Base-by-base conservation (phyloP, 2,329 filamentous ascomycete genomes). In the Sarocladiaceae sp. region DNA sequence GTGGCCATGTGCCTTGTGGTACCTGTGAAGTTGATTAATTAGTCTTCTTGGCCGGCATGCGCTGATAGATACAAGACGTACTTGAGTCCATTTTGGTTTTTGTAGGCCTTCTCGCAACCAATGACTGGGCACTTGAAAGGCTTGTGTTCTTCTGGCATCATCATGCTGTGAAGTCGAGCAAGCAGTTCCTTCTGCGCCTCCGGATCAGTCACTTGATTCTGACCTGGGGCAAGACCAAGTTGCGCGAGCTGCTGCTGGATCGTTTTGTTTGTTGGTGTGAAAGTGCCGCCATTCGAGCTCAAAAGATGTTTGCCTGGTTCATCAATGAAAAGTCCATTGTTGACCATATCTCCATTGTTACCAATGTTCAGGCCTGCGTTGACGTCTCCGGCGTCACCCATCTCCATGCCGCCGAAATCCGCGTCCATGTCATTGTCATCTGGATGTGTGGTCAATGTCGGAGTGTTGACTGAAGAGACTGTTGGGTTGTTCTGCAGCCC, bases 21-120 rank as follows among this genome's bases (percentile, higher is more conserved):
- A 82, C 60, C 78, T 82, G 20, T 16, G n/a, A 7, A 12, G 3
- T 45, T 40, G 44, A 55, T 64, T 55, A 66, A 58, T 56, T 45
- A 16, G 27, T 32, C 23, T 10, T 15, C 33, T 19, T 6, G 18
- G 19, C 33, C 19, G 33, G 5, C 16, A 18, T 4, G 7, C 6
- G 10, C n/a, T 13, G 6, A 24, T n/a, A 10, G 4, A 31, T 5
- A 19, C 27, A 34, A 26, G 41, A 68, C 71, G 55, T 88, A 98
- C 78, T 97, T 98, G 46, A 98, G 74, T 41, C 93, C 93, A 55
- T 98, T 98, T 63, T 97, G 93, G 64, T 98, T 98, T 75, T 98
- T 98, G 71, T 98, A 98, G 0, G 93, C 91, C 73, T 98, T 98
- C 65, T 97, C 93, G 59, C 93, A 98, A 5, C 93, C 93, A 61